Percentiles rank a stretch among this genome's conserved stretches.
Evolutionary conservation across 805 yeast genomes (phyloP).

Genomic region (Clavispora fructus): DNA sequence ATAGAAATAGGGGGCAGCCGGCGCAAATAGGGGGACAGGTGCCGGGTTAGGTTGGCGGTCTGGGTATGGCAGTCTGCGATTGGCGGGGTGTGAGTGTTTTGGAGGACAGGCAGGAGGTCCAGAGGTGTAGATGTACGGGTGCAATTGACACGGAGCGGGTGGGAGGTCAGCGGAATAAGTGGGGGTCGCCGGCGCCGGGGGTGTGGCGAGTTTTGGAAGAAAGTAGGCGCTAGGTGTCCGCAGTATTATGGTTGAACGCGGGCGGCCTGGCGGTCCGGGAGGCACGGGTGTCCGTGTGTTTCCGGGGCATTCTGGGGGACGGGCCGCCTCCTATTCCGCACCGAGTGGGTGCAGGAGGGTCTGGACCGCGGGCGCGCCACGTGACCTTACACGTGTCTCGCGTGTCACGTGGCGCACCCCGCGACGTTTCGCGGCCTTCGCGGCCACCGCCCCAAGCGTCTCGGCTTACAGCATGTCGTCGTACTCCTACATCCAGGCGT

Average conservation of each 20-base stretch:
- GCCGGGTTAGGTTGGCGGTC: too few species aligned
- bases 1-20: too few species aligned
- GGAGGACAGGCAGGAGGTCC: too few species aligned
- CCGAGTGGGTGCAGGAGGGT: neutral
- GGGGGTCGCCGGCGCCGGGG: neutral
- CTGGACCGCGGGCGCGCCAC: neutral
- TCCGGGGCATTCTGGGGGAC: neutral
- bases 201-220: neutral
- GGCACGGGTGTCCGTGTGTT: neutral
- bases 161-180: too few species aligned
- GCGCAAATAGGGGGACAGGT: too few species aligned
- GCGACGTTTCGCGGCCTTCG: too few species aligned
- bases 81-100: too few species aligned
- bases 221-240: neutral
- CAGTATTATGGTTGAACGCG: neutral
- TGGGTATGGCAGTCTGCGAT: too few species aligned
- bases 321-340: neutral
- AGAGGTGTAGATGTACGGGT: too few species aligned
- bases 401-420: neutral
- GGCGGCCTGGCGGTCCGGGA: neutral
- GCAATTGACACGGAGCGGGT: too few species aligned
- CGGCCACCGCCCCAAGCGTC: too few species aligned
- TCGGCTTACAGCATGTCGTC: too few species aligned
- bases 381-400: neutral
- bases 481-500: slow-evolving; percentile 19